phyloP scores from a whole-genome alignment of 345 rosid genomes.

The Populus alba region DNA sequence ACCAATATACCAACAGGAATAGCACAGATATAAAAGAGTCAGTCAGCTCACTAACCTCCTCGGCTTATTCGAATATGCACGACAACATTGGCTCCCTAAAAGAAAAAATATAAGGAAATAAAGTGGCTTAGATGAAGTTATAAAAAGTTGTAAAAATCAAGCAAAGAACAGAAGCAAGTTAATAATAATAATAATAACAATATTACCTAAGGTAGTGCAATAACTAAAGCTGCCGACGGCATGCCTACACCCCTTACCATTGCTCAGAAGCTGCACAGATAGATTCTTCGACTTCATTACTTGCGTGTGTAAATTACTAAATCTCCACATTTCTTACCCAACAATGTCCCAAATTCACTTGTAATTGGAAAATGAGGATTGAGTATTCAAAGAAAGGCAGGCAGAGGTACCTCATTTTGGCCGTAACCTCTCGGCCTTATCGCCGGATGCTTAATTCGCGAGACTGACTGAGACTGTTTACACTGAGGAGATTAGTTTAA shows the following conservation, averaged over 20 bases:
- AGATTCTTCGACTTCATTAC: background rate
- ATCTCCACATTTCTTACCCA: no score
- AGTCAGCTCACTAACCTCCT: background rate
- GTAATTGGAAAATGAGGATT: no score
- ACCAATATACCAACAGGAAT: background rate
- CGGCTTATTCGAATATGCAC: background rate
- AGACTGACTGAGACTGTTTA: conserved; percentile 13
- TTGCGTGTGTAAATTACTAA: no score
- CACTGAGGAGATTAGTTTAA: conserved; percentile 3
- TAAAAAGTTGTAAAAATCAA: background rate
- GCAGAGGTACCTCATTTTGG: conserved; percentile 9
- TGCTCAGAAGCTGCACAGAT: background rate
- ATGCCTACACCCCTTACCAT: background rate
- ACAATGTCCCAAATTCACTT: no score
- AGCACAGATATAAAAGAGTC: background rate
- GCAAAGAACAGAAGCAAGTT: background rate
- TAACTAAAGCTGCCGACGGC: conserved; percentile 2
- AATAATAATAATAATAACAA: background rate
- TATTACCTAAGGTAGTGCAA: conserved; percentile 9
- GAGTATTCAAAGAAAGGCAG: background rate
- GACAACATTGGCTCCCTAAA: background rate
- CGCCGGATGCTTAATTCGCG: conserved; percentile 6
- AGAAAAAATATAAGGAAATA: no score
- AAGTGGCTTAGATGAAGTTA: no score
- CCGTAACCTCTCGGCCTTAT: conserved; percentile 14